Evolutionary conservation across 805 yeast species (phyloP).

Genomic region (Candida suzukii): DNA sequence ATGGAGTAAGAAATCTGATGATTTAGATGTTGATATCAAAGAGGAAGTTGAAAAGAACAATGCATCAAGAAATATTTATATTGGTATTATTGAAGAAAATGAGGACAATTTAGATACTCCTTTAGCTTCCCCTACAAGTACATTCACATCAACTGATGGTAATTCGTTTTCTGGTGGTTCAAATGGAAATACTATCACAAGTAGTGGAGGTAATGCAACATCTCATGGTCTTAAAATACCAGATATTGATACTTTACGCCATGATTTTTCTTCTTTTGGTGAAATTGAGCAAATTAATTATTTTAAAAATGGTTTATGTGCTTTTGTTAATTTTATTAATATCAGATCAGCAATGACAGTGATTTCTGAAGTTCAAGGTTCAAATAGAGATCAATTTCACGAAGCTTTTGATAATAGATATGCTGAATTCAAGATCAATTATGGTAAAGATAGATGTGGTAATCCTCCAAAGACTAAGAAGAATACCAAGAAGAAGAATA

Average conservation of each 20-base stretch:
- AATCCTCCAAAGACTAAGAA: slow-evolving; percentile 52
- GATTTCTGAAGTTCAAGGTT: slow-evolving; percentile 48
- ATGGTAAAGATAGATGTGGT: slow-evolving; percentile 73
- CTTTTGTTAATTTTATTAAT: slow-evolving; percentile 64
- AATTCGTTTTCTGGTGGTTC: too few relatives aligned
- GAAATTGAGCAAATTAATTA: slow-evolving; percentile 71
- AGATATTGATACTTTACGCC: slow-evolving; percentile 40
- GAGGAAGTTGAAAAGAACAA: slow-evolving; percentile 59
- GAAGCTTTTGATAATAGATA: slow-evolving; percentile 40
- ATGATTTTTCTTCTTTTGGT: slow-evolving; percentile 60
- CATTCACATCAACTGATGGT: too few relatives aligned
- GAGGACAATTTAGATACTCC: slow-evolving; percentile 15
- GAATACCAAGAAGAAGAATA: slow-evolving; percentile 35
- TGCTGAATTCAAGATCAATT: slow-evolving; percentile 48
- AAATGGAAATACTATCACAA: too few relatives aligned
- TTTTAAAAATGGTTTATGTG: slow-evolving; percentile 63
- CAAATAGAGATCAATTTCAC: slow-evolving; percentile 26
- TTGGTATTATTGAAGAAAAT: slow-evolving; percentile 47
- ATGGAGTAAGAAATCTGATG: slow-evolving; percentile 70
- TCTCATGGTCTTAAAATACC: slow-evolving; percentile 27
- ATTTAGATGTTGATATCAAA: slow-evolving; percentile 45
- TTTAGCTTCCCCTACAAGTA: too few relatives aligned
- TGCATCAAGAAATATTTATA: slow-evolving; percentile 71
- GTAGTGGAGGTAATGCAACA: not conserved
- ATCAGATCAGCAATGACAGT: slow-evolving; percentile 57